A percentile compares a stretch with the other conserved stretches of the same genome.
Conservation (phyloP, 352 stramenopile species). For the Phytopythium kandeliae region DNA sequence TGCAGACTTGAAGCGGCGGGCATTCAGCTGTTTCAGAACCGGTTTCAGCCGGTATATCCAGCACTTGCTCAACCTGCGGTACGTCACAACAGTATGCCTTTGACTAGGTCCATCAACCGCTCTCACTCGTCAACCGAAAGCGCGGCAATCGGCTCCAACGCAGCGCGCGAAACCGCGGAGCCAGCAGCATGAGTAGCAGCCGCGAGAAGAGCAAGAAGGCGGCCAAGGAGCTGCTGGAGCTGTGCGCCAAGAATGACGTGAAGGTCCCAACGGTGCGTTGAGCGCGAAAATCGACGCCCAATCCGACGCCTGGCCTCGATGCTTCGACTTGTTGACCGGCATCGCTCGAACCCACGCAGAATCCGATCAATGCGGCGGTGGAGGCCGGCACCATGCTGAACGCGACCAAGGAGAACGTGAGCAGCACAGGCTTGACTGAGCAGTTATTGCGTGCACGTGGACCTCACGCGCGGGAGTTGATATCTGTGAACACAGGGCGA, state of each 20-base stretch:
- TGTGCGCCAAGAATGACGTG: conserved; percentile 72
- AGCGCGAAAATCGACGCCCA: conserved; percentile 13
- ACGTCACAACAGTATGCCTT: background rate
- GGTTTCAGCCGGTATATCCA: too few species aligned
- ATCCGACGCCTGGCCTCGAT: too few species aligned
- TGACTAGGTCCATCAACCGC: background rate
- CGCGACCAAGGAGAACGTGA: conserved; percentile 68
- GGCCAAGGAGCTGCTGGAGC: conserved; percentile 73
- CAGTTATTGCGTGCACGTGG: too few species aligned
- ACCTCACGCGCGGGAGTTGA: background rate
- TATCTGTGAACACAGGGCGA: conserved; percentile 30
- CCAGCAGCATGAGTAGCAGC: conserved; percentile 8
- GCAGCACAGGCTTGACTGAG: conserved; percentile 1
- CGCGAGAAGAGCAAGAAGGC: conserved; percentile 21
- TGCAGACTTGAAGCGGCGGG: too few species aligned
- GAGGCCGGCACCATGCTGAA: conserved; percentile 84
- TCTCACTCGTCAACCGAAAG: background rate
- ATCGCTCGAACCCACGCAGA: too few species aligned
- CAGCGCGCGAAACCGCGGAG: background rate
- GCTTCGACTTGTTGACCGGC: too few species aligned
- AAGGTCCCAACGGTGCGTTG: conserved; percentile 65
- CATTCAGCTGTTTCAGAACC: too few species aligned
- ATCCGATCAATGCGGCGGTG: conserved; percentile 75
- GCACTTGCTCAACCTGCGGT: background rate
- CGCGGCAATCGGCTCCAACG: background rate